Percentiles rank a stretch among this genome's conserved stretches.
phyloP scores from a whole-genome alignment of 768 basidiomycete genomes.

The Strobilomyces dryophilus region DNA sequence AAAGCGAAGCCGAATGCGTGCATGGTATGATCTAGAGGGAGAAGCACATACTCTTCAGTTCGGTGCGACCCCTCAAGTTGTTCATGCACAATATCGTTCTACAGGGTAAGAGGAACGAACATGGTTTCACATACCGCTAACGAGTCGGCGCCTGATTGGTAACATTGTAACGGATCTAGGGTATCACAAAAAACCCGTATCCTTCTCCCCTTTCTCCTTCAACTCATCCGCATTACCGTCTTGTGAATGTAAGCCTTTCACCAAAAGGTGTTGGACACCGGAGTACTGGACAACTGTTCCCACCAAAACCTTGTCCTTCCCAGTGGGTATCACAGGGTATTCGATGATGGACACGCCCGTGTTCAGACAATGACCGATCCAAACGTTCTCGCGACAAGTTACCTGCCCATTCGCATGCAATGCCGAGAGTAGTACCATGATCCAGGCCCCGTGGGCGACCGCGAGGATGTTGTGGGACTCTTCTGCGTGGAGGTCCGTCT shows the following conservation, averaged over 20 bases:
- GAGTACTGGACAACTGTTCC: slow-evolving; percentile 51
- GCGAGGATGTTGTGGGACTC: slow-evolving; percentile 42
- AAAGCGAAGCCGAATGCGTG: neutral
- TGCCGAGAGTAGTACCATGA: slow-evolving; percentile 46
- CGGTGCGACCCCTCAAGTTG: neutral
- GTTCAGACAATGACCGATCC: slow-evolving; percentile 22
- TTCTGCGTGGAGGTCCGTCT: slow-evolving; percentile 29
- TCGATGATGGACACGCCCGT: slow-evolving; percentile 55
- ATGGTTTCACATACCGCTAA: neutral
- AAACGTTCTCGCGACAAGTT: slow-evolving; percentile 29
- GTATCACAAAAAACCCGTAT: neutral
- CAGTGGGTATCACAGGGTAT: slow-evolving; percentile 33
- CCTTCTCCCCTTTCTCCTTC: slow-evolving; percentile 5
- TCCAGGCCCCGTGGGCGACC: slow-evolving; percentile 65
- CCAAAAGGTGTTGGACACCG: slow-evolving; percentile 48
- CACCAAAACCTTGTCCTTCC: slow-evolving; percentile 10
- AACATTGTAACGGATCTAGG: slow-evolving; percentile 1
- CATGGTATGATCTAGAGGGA: neutral
- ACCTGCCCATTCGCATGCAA: slow-evolving; percentile 42
- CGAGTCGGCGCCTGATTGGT: slow-evolving; percentile 2
- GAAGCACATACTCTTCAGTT: neutral
- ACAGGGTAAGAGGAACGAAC: neutral
- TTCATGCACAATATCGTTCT: neutral
- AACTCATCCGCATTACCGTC: slow-evolving; percentile 51
- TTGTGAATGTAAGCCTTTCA: slow-evolving; percentile 28